Conservation (phyloP, 2,329 filamentous ascomycete species). For the Aureobasidium pullulans region DNA sequence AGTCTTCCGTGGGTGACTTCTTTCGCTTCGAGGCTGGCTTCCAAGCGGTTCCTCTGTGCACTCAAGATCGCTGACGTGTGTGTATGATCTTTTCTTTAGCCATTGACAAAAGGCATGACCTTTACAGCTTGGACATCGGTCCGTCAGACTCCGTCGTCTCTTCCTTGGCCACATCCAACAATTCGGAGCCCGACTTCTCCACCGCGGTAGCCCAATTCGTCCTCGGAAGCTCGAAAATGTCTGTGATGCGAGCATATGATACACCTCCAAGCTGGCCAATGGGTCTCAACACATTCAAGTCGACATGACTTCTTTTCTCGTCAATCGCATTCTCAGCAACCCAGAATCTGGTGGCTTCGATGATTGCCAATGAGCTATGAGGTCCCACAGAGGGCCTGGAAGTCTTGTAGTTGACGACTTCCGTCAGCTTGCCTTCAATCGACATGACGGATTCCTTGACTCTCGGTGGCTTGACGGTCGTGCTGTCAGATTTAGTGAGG, state of each 20-base stretch:
- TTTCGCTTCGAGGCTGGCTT: no score
- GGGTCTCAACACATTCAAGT: background rate
- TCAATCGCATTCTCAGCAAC: slow-evolving; percentile 12
- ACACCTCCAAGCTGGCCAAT: slow-evolving; percentile 4
- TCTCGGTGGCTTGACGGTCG: slow-evolving; percentile 58
- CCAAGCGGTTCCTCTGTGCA: no score
- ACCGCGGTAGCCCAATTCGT: background rate
- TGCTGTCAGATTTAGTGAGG: slow-evolving; percentile 57
- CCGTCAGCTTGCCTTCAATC: slow-evolving; percentile 68
- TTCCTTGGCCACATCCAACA: background rate
- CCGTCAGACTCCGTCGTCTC: background rate
- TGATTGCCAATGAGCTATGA: slow-evolving; percentile 19
- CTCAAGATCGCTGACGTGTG: no score
- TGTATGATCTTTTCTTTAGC: no score
- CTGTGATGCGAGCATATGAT: slow-evolving; percentile 4
- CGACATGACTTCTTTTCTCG: background rate
- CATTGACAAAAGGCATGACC: no score
- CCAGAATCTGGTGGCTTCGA: slow-evolving; percentile 28
- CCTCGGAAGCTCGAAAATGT: slow-evolving; percentile 17
- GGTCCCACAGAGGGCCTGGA: background rate
- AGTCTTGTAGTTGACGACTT: slow-evolving; percentile 50
- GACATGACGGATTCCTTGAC: slow-evolving; percentile 73
- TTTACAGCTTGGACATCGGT: no score
- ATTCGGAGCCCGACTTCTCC: background rate
- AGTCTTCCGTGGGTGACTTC: no score